These are phyloP conservation scores for Citrus sp. DNA, from an alignment of 345 rosid genomes.

Conservation along the genomic window DNA sequence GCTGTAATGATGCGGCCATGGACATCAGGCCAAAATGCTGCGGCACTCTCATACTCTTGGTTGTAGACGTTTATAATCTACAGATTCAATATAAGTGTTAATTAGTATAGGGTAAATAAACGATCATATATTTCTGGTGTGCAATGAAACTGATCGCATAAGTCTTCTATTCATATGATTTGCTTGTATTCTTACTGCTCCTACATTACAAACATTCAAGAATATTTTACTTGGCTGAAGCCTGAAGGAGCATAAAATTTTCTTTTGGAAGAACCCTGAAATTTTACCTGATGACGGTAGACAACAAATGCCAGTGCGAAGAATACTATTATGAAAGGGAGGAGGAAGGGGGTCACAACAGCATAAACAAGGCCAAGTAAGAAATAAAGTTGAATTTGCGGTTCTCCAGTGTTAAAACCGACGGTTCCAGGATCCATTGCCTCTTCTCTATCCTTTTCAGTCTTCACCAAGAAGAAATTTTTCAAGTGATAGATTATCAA, in stretches of 20 bases:
- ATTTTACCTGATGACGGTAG: constrained; percentile 84
- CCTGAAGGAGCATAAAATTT: neutral
- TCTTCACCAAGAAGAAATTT: constrained; percentile 79
- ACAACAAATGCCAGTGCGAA: constrained; percentile 79
- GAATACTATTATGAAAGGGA: constrained; percentile 84
- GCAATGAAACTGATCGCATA: neutral
- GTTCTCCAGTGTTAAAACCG: constrained; percentile 89
- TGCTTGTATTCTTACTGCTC: neutral
- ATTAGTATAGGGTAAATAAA: neutral
- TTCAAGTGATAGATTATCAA: constrained; percentile 79
- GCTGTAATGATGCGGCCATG: constrained; percentile 75
- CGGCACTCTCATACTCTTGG: constrained; percentile 92
- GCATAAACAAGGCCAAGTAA: constrained; percentile 92
- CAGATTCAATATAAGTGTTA: constrained; percentile 12
- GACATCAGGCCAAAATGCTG: constrained; percentile 94
- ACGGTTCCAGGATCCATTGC: constrained; percentile 98
- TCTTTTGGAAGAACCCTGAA: neutral
- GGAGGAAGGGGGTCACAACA: constrained; percentile 79
- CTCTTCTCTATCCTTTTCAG: constrained; percentile 88
- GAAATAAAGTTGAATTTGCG: constrained; percentile 93
- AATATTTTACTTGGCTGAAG: neutral
- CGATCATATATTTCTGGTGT: too few relatives aligned
- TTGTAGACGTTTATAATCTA: constrained; percentile 90
- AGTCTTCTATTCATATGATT: neutral
- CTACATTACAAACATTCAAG: neutral